Conservation (phyloP, 192 early-diverging fungal species). For the Dispira simplex region DNA sequence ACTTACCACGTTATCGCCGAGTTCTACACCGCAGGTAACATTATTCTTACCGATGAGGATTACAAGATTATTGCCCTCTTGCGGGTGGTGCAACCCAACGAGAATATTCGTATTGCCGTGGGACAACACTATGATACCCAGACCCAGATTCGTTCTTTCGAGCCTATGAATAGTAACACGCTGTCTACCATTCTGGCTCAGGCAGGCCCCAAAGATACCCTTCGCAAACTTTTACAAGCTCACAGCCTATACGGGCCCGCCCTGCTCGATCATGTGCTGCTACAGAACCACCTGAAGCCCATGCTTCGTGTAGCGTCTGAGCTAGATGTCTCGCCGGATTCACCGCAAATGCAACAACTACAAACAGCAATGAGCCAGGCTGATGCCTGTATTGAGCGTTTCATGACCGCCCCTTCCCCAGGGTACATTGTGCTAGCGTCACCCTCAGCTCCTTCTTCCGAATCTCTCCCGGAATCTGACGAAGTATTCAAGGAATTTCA, state of each 20-base stretch:
- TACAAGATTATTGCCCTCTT: slow-evolving; percentile 72
- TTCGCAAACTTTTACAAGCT: slow-evolving; percentile 41
- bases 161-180: slow-evolving; percentile 32
- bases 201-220: slow-evolving; percentile 42
- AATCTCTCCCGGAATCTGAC: background rate
- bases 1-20: slow-evolving; percentile 61
- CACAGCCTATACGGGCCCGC: slow-evolving; percentile 58
- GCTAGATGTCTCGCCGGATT: slow-evolving; percentile 34
- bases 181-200: slow-evolving; percentile 32
- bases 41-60: slow-evolving; percentile 84
- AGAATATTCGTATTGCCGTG: slow-evolving; percentile 61
- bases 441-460: background rate
- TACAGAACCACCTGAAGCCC: slow-evolving; percentile 44
- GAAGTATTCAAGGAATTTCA: slow-evolving; percentile 44
- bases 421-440: slow-evolving; percentile 21
- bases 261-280: slow-evolving; percentile 69
- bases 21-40: slow-evolving; percentile 80
- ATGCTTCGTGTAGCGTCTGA: slow-evolving; percentile 39
- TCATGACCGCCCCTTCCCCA: slow-evolving; percentile 22
- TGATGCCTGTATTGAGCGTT: slow-evolving; percentile 44
- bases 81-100: slow-evolving; percentile 73
- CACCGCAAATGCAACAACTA: slow-evolving; percentile 39
- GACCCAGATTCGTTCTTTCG: slow-evolving; percentile 31
- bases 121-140: slow-evolving; percentile 65
- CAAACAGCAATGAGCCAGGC: slow-evolving; percentile 51